Evolutionary conservation across 2,329 filamentous ascomycete genomes (phyloP).

Genomic region (Penicillium sp.): DNA sequence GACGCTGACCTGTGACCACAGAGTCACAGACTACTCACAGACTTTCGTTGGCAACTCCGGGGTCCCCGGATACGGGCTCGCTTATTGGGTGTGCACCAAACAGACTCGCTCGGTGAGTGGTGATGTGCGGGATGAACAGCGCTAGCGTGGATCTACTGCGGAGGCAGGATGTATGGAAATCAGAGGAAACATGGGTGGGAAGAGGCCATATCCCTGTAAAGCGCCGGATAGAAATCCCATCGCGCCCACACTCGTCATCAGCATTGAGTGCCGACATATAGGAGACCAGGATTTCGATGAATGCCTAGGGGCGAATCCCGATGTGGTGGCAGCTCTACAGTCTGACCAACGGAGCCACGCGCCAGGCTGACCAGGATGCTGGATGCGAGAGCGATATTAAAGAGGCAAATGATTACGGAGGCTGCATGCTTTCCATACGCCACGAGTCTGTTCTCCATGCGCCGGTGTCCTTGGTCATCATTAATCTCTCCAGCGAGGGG

Average conservation of each 20-base stretch:
- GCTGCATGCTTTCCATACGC: constrained; percentile 13
- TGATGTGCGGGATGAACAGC: constrained; percentile 10
- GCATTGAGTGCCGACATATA: constrained; percentile 16
- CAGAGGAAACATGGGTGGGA: not conserved
- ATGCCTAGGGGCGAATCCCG: not conserved
- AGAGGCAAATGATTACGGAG: constrained; percentile 16
- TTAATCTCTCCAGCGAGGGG: constrained; percentile 10
- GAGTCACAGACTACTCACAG: not conserved
- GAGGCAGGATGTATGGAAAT: not conserved
- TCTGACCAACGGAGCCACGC: constrained; percentile 18
- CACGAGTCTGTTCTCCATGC: constrained; percentile 14
- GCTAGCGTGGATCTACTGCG: constrained; percentile 8
- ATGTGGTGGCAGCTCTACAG: not conserved
- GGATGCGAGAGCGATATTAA: constrained; percentile 6
- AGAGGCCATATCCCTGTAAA: not conserved
- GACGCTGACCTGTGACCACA: not conserved
- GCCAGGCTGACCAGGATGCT: constrained; percentile 13
- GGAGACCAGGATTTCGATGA: constrained; percentile 1
- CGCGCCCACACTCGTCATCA: constrained; percentile 3
- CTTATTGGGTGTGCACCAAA: constrained; percentile 11
- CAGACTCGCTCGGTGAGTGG: constrained; percentile 1
- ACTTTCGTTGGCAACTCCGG: constrained; percentile 7
- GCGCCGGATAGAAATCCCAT: not conserved
- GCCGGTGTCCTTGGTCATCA: not conserved
- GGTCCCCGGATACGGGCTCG: constrained; percentile 14